Base-by-base conservation (phyloP, 345 rosid species). In the Cardamine resedifolia region DNA sequence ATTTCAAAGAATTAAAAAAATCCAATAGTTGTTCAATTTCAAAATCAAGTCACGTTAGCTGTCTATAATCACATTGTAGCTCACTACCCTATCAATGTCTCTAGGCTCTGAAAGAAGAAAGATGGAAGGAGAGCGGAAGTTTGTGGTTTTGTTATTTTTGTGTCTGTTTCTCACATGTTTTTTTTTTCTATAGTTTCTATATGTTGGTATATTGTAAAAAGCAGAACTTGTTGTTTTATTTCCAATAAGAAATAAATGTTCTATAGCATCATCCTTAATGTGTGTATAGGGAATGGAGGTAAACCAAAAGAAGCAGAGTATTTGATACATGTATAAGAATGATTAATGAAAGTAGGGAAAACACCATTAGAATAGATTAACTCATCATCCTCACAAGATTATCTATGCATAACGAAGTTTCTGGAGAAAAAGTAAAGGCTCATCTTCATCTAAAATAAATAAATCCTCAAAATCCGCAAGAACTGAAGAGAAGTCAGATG, bases 1-100 rank as follows among this genome's bases (percentile, higher is more conserved):
- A n/a, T n/a, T n/a, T n/a, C n/a, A n/a, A n/a, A n/a, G n/a, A n/a
- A n/a, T n/a, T n/a, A n/a, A n/a, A n/a, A n/a, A n/a, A n/a, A n/a
- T n/a, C n/a, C n/a, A n/a, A n/a, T n/a, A n/a, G n/a, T n/a, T n/a
- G n/a, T n/a, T n/a, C n/a, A n/a, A n/a, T n/a, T n/a, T n/a, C n/a
- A n/a, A n/a, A n/a, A n/a, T n/a, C n/a, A n/a, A n/a, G n/a, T n/a
- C n/a, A n/a, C n/a, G n/a, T n/a, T n/a, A n/a, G 86, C 83, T 67
- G 94, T 86, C 4, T 90, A 91, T 21, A 83, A 90, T 76, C 75
- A 78, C 64, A 88, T 90, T 61, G 97, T 85, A 20, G 30, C 82
- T 14, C 88, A 86, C 65, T 64, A 86, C 55, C 98, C 97, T 2
- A 71, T 52, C 77, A 81, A 58, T 26, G 24, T 64, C 20, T 80